phyloP scores from a whole-genome alignment of 2,329 filamentous ascomycete species.

The Anisogramma anomala region DNA sequence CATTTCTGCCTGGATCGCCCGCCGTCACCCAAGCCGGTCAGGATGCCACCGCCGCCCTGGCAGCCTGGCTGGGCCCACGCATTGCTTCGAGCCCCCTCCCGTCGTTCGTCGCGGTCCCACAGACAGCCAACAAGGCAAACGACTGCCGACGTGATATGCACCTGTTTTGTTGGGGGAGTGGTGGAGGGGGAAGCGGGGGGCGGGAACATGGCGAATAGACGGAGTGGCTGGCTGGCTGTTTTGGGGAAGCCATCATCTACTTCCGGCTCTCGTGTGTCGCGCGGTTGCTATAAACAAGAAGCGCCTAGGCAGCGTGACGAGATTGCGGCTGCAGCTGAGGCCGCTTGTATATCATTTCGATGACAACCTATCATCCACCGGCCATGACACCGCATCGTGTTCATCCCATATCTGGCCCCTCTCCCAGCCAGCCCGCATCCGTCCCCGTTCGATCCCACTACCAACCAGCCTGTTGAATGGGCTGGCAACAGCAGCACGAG shows the following conservation, averaged over 20 bases:
- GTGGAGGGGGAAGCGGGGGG: too few relatives aligned
- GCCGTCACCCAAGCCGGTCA: too few relatives aligned
- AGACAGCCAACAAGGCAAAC: slow-evolving; percentile 1
- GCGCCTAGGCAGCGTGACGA: slow-evolving; percentile 8
- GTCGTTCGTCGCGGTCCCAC: background rate
- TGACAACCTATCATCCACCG: slow-evolving; percentile 11
- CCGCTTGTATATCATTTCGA: slow-evolving; percentile 16
- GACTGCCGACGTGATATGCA: slow-evolving; percentile 8
- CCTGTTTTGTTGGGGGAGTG: too few relatives aligned
- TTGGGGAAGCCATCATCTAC: too few relatives aligned
- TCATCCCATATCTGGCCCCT: slow-evolving; percentile 1
- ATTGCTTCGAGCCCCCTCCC: too few relatives aligned
- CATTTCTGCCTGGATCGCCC: background rate
- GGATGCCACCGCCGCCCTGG: too few relatives aligned
- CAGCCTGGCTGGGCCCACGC: too few relatives aligned
- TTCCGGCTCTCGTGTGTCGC: too few relatives aligned
- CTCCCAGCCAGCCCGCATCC: background rate
- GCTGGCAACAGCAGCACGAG: too few relatives aligned
- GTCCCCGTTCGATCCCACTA: background rate
- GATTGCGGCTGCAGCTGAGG: slow-evolving; percentile 15
- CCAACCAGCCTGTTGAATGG: background rate
- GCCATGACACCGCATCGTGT: background rate
- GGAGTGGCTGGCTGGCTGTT: too few relatives aligned
- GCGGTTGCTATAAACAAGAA: slow-evolving; percentile 12
- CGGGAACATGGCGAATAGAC: too few relatives aligned